phyloP scores from a whole-genome alignment of 805 yeast genomes.

The Millerago galiae region DNA sequence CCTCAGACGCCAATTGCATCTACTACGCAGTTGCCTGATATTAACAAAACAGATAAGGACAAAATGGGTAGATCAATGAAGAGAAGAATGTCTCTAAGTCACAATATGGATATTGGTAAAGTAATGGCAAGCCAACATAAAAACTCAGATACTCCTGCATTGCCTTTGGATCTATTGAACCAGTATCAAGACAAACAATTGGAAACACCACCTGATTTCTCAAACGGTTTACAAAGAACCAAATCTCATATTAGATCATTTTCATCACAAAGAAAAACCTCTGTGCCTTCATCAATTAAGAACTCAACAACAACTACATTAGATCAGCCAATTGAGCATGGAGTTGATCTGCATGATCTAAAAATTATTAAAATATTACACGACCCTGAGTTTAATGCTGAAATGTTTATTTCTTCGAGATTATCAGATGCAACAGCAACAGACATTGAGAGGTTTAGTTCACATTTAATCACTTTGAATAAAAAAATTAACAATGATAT shows the following conservation, averaged over 20 bases:
- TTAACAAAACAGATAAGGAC: slow-evolving; percentile 29
- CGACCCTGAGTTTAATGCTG: slow-evolving; percentile 40
- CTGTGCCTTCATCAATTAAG: not conserved
- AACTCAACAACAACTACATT: not conserved
- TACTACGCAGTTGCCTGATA: slow-evolving; percentile 26
- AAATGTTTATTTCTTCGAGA: slow-evolving; percentile 39
- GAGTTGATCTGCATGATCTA: slow-evolving; percentile 17
- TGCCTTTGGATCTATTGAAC: slow-evolving; percentile 21
- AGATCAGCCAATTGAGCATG: not conserved
- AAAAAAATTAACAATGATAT: slow-evolving; percentile 48
- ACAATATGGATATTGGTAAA: slow-evolving; percentile 14
- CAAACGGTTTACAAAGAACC: slow-evolving; percentile 3
- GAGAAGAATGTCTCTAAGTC: slow-evolving; percentile 38
- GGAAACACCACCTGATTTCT: not conserved
- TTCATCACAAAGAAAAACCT: not conserved
- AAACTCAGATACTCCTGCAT: slow-evolving; percentile 20
- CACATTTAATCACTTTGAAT: slow-evolving; percentile 43
- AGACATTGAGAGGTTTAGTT: slow-evolving; percentile 65
- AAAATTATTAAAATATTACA: slow-evolving; percentile 29
- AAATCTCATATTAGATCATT: slow-evolving; percentile 1
- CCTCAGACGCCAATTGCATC: slow-evolving; percentile 12
- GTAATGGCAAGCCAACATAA: slow-evolving; percentile 6
- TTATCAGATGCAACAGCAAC: slow-evolving; percentile 62
- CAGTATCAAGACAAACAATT: slow-evolving; percentile 11
- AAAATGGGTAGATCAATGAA: slow-evolving; percentile 37